phyloP scores from a whole-genome alignment of 257 asterid genomes.

The Primulina huaijiensis region DNA sequence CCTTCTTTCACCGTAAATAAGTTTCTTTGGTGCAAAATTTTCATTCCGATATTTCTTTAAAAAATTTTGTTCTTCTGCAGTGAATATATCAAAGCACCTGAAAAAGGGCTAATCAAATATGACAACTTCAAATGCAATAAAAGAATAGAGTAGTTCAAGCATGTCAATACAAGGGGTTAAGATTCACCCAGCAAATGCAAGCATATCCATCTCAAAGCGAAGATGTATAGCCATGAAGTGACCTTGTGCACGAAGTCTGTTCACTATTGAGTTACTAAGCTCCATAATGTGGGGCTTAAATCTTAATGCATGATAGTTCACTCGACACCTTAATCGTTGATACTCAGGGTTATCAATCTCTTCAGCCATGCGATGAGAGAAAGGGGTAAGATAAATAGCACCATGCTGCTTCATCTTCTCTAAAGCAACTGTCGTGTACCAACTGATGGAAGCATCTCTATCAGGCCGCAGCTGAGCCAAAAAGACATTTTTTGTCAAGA shows the following conservation, averaged over 20 bases:
- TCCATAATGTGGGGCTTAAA: conserved; percentile 94
- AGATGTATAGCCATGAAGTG: conserved; percentile 98
- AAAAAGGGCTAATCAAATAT: conserved; percentile 24
- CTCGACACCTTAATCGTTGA: conserved; percentile 94
- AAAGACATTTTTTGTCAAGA: conserved; percentile 22
- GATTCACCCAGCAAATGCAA: conserved; percentile 95
- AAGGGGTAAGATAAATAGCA: conserved; percentile 93
- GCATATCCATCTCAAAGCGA: conserved; percentile 99
- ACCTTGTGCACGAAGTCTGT: conserved; percentile 83
- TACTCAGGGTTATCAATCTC: conserved; percentile 85
- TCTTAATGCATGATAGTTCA: conserved; percentile 87
- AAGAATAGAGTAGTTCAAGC: conserved; percentile 5
- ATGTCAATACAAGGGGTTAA: conserved; percentile 17
- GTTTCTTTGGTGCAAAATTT: conserved; percentile 84
- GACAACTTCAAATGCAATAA: conserved; percentile 9
- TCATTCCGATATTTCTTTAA: conserved; percentile 66
- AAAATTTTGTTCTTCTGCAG: conserved; percentile 64
- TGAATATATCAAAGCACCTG: conserved; percentile 94
- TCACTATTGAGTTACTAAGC: conserved; percentile 76
- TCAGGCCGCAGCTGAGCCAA: conserved; percentile 74
- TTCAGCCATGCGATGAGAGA: conserved; percentile 97
- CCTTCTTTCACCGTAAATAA: conserved; percentile 80
- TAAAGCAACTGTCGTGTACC: conserved; percentile 83
- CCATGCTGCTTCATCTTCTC: conserved; percentile 90
- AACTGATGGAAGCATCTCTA: conserved; percentile 91